Evolutionary conservation across 129 eudicot genomes (phyloP), one percentile per base, ranked within the genome.

Genomic region (Logfia minima): DNA sequence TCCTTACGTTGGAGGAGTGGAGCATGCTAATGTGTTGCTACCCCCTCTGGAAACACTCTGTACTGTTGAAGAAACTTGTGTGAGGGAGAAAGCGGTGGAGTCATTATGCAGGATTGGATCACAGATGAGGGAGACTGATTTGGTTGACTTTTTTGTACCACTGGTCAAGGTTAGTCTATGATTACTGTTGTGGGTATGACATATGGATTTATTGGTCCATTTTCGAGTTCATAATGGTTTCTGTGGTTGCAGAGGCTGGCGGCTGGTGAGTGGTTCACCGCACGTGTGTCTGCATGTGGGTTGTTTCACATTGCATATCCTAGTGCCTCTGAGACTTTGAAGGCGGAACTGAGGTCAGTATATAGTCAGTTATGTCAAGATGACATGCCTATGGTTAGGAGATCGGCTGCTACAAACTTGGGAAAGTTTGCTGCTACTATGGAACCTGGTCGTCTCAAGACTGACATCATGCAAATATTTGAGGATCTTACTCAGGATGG

Each of bases 341-440:
- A 90, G 86, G 83, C 96, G 19, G 98, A 93, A 74, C 64, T 90
- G 75, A 85, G 98, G 82, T 88, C 97, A 51, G 83, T 90, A 48
- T 93, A 90, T 75, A 84, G 90, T 74, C 97, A 93, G 61, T 73
- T 93, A 75, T 93, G 97, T 85, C 98, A 90, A 83, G 98, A 93
- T 83, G 98, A 93, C 78, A 93, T 90, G 97, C 98, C 98, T 68
- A 93, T 92, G 98, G 98, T 92, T 74, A 85, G 98, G 77, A 90
- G 98, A 79, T 88, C 98, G 58, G 96, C 96, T 79, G 98, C 98
- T 74, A 85, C 96, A 51, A 90, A 90, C 68, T 85, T 92, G 80
- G 98, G 98, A 43, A 92, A 92, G 84, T 90, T 92, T 88, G 98
- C 98, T 81, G 98, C 96, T 41, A 88, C 93, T 23, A 86, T 90